phyloP scores from a whole-genome alignment of 2,329 filamentous ascomycete genomes.

The Sporothrix phasma region DNA sequence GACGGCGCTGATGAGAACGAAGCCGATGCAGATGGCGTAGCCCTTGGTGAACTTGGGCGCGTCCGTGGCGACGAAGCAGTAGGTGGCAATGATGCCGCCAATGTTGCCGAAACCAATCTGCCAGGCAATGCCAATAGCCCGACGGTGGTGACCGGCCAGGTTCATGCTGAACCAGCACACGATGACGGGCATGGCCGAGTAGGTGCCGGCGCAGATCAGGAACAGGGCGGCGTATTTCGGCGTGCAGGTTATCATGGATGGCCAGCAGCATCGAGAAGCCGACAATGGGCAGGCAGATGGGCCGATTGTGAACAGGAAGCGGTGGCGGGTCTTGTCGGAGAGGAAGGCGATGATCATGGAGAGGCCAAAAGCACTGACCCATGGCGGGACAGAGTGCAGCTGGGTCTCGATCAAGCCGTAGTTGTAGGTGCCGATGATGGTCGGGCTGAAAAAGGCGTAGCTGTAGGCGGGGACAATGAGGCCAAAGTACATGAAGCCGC shows the following conservation, averaged over 20 bases:
- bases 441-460: constrained; percentile 68
- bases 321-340: constrained; percentile 63
- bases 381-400: constrained; percentile 48
- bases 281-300: constrained; percentile 57
- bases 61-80: constrained; percentile 56
- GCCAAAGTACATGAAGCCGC: constrained; percentile 73
- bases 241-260: constrained; percentile 54
- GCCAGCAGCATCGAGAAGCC: constrained; percentile 68
- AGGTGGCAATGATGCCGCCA: constrained; percentile 69
- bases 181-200: constrained; percentile 82
- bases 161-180: constrained; percentile 81
- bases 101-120: constrained; percentile 72
- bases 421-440: constrained; percentile 58
- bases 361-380: constrained; percentile 64
- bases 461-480: constrained; percentile 68
- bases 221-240: constrained; percentile 76
- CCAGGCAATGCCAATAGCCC: constrained; percentile 63
- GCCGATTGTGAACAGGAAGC: constrained; percentile 61
- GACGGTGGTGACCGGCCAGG: constrained; percentile 59
- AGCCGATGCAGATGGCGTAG: constrained; percentile 67
- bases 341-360: constrained; percentile 63
- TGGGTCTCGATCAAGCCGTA: constrained; percentile 50
- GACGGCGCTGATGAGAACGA: constrained; percentile 57
- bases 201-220: constrained; percentile 68
- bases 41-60: constrained; percentile 60